Evolutionary conservation across 2,329 filamentous ascomycete species (phyloP).

Genomic region (Didymella segeticola): DNA sequence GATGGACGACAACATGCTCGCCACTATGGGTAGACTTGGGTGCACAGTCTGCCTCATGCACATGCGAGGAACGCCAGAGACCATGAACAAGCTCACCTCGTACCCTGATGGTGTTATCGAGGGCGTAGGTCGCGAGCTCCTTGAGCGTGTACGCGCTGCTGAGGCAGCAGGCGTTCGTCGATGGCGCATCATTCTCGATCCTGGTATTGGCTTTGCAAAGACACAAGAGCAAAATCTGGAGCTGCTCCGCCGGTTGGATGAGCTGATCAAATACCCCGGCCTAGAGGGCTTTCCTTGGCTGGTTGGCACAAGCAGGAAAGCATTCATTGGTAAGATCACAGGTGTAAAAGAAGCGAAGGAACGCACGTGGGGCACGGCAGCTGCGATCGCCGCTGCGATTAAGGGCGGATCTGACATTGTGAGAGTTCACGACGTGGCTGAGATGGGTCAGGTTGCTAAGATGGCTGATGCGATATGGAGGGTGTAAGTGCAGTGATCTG

Average conservation of each 20-base stretch:
- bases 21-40: slow-evolving; percentile 76
- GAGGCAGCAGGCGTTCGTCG: slow-evolving; percentile 81
- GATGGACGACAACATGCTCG: slow-evolving; percentile 81
- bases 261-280: slow-evolving; percentile 59
- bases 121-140: slow-evolving; percentile 72
- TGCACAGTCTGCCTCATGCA: slow-evolving; percentile 89
- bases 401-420: slow-evolving; percentile 90
- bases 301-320: slow-evolving; percentile 86
- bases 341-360: slow-evolving; percentile 74
- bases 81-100: slow-evolving; percentile 70
- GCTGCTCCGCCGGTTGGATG: slow-evolving; percentile 71
- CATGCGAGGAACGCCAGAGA: slow-evolving; percentile 86
- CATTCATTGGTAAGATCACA: slow-evolving; percentile 84
- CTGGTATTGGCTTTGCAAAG: slow-evolving; percentile 94
- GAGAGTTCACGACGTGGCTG: slow-evolving; percentile 85
- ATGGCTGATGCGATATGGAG: slow-evolving; percentile 96
- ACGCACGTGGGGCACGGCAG: slow-evolving; percentile 84
- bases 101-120: slow-evolving; percentile 74
- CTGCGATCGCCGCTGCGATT: slow-evolving; percentile 83
- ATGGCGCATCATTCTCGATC: slow-evolving; percentile 95
- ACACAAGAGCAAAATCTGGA: slow-evolving; percentile 79
- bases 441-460: slow-evolving; percentile 83
- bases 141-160: slow-evolving; percentile 74
- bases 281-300: slow-evolving; percentile 82
- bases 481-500: slow-evolving; percentile 8